Percentiles rank a stretch among this genome's conserved stretches.
Conservation (phyloP, 31 red algal genomes). For the Bonnemaisonia californica region DNA sequence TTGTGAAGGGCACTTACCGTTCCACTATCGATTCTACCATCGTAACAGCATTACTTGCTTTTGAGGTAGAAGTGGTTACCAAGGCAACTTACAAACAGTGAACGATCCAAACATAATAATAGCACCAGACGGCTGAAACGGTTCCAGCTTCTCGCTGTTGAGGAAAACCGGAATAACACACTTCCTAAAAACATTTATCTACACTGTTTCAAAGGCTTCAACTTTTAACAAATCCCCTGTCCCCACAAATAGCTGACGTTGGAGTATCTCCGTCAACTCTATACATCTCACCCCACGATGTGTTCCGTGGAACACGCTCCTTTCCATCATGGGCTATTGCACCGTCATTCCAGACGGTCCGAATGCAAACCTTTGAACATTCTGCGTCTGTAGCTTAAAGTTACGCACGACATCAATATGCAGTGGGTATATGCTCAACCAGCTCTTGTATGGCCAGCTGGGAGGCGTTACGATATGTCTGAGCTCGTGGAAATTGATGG, state of each 20-base stretch:
- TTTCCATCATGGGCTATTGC: too few relatives aligned
- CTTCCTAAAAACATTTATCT: neutral
- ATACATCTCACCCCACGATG: neutral
- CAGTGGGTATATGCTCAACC: conserved; percentile 62
- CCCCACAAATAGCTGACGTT: neutral
- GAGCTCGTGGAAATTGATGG: conserved; percentile 62
- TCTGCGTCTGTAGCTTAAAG: conserved; percentile 29
- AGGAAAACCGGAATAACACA: too few relatives aligned
- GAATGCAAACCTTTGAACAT: conserved; percentile 21
- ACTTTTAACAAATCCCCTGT: too few relatives aligned
- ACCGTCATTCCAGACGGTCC: neutral
- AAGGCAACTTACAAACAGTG: too few relatives aligned
- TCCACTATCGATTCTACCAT: too few relatives aligned
- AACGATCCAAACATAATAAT: neutral
- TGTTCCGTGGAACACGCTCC: too few relatives aligned
- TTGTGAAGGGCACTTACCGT: too few relatives aligned
- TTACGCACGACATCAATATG: conserved; percentile 61
- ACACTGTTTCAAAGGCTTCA: too few relatives aligned
- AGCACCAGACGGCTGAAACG: too few relatives aligned
- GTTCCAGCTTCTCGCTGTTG: too few relatives aligned
- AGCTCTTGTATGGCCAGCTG: conserved; percentile 39
- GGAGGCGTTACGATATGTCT: conserved; percentile 48
- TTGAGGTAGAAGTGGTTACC: too few relatives aligned
- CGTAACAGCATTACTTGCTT: too few relatives aligned
- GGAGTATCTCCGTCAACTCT: neutral